Base-by-base conservation (phyloP, 371 early-diverging fungal genomes). In the Nematocida minor region DNA sequence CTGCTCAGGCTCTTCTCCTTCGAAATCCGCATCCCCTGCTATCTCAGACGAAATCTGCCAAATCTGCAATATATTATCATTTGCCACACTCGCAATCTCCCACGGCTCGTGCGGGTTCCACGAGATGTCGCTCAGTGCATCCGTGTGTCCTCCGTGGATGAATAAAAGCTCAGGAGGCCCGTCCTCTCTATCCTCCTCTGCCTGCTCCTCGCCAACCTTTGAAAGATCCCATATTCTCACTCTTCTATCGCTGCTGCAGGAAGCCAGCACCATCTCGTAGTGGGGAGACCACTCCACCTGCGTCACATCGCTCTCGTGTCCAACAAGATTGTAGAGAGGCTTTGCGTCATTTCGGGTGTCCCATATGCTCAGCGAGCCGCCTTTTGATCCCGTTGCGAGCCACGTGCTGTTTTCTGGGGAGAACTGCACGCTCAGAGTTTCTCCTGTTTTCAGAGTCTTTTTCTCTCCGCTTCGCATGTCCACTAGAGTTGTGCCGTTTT, bases 71-170 rank as follows among this genome's bases (percentile, higher is more conserved):
- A 94, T 90, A 82, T 95, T 95, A 81, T 95, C 94, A 85, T 95
- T 94, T 31, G 93, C 94, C 2, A 91, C 90, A 79, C 90, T 90
- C 79, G 92, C 91, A 79, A 96, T 88, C 18, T 92, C 91, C 93
- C 94, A 96, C 36, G 90, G 92, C 78, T 93, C 92, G 79, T 91
- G 88, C 68, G 89, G 90, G 88, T 95, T 96, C 96, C 96, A 97
- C 51, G 89, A 88, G 69, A 96, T 89, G 83, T 97, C 97, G 40
- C 92, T 89, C 40, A 97, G 92, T 81, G 89, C 89, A 87, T 90
- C 91, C 25, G 96, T 96, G 84, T 97, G 98, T 27, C 98, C 98
- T 60, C 94, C 94, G 82, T 97, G 97, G 49, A 96, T 88, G 88
- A 96, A 97, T 87, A 95, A 83, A 22, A 96, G 87, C 85, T 97